Conservation (phyloP, 495 filamentous ascomycete genomes). For the Trichoderma asperelloides region DNA sequence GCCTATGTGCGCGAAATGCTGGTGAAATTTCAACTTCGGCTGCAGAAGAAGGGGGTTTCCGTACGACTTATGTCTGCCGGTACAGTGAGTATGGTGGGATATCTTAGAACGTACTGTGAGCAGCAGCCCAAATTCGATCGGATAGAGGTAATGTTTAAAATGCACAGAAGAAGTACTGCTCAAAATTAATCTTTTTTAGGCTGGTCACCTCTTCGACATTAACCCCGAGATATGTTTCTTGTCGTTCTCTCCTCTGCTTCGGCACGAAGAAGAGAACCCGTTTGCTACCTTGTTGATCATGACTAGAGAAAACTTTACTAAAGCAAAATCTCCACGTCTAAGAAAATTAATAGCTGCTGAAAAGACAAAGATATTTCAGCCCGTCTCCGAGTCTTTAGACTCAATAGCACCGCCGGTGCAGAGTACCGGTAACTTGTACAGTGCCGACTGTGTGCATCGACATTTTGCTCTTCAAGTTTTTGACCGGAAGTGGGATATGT, state of each 20-base stretch:
- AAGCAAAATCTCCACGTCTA: background rate
- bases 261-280: background rate
- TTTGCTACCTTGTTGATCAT: background rate
- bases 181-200: background rate
- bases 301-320: background rate
- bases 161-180: background rate
- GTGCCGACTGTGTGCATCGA: too few relatives aligned
- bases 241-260: background rate
- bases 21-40: background rate
- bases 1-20: background rate
- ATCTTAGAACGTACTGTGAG: background rate
- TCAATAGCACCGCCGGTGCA: too few relatives aligned
- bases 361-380: background rate
- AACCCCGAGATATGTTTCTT: background rate
- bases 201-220: background rate
- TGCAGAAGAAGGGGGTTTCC: background rate
- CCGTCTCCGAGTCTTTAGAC: background rate
- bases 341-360: background rate
- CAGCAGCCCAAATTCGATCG: background rate
- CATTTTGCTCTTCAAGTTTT: too few relatives aligned
- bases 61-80: background rate
- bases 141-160: background rate
- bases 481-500: background rate
- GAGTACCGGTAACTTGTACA: too few relatives aligned
- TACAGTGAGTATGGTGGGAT: background rate